A percentile compares a stretch with the other conserved stretches of the same genome.
Evolutionary conservation across 345 rosid species (phyloP).

Genomic region (Aethionema arabicum): DNA sequence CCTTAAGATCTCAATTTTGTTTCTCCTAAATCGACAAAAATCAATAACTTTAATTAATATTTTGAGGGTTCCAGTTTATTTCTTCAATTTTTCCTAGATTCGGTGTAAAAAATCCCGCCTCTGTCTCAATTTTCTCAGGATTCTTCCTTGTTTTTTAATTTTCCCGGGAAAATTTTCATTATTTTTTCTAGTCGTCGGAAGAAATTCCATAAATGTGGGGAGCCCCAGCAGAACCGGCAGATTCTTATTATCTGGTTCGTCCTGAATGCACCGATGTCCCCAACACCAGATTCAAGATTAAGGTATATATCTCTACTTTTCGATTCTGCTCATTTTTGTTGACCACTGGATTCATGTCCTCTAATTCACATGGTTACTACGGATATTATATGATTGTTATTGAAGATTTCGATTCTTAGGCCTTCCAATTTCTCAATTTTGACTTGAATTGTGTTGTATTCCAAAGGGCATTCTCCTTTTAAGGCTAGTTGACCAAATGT

Average conservation of each 20-base stretch:
- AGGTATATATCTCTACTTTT: constrained; percentile 51
- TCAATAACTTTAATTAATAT: not conserved
- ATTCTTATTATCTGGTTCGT: constrained; percentile 88
- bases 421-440: not conserved
- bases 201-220: constrained; percentile 62
- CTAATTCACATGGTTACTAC: too few species aligned
- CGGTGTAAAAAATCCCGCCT: not conserved
- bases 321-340: not conserved
- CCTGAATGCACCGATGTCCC: constrained; percentile 94
- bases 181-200: not conserved
- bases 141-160: not conserved
- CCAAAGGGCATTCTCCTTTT: too few species aligned
- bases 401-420: not conserved
- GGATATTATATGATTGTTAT: constrained; percentile 1
- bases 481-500: too few species aligned
- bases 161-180: constrained; percentile 27
- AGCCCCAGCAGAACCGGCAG: constrained; percentile 61
- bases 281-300: constrained; percentile 84
- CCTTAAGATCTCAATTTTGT: constrained; percentile 11
- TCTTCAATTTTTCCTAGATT: constrained; percentile 26
- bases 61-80: not conserved
- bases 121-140: not conserved
- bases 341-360: not conserved
- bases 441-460: too few species aligned
- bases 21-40: not conserved